A percentile compares a stretch with the other conserved stretches of the same genome.
Evolutionary conservation across 306 rosid species (phyloP).

Genomic region (Castanopsis chinensis): DNA sequence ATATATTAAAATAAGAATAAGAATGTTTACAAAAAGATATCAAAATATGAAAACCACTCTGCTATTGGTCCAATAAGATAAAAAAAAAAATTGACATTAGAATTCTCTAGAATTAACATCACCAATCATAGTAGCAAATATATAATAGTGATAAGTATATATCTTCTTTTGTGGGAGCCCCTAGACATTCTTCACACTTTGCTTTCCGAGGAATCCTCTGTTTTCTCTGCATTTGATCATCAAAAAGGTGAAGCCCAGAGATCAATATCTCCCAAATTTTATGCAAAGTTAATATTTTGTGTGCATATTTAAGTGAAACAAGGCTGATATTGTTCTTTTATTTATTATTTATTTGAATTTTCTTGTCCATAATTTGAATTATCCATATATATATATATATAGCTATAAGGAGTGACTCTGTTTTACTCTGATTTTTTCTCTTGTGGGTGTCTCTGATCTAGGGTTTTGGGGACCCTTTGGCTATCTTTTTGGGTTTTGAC

Average conservation of each 20-base stretch:
- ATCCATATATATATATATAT: constrained; percentile 29
- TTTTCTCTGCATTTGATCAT: constrained; percentile 27
- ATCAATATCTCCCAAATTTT: constrained; percentile 4
- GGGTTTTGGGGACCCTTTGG: constrained; percentile 31
- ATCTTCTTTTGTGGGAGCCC: constrained; percentile 5
- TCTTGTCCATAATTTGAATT: constrained; percentile 45
- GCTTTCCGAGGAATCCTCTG: neutral
- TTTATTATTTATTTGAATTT: constrained; percentile 31
- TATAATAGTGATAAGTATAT: too few relatives aligned
- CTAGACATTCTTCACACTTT: neutral
- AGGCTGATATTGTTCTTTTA: neutral
- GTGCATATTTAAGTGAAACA: neutral
- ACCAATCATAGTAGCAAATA: too few relatives aligned
- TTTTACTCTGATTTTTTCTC: constrained; percentile 1
- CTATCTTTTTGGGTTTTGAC: constrained; percentile 25
- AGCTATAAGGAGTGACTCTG: constrained; percentile 16
- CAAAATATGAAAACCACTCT: too few relatives aligned
- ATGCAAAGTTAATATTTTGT: neutral
- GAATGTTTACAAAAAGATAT: too few relatives aligned
- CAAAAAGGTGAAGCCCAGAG: constrained; percentile 14
- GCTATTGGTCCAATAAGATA: too few relatives aligned
- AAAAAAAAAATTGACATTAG: too few relatives aligned
- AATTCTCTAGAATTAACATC: too few relatives aligned
- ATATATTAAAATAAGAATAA: too few relatives aligned
- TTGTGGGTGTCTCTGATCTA: constrained; percentile 32